These are phyloP conservation scores for Diaporthe longicolla DNA, from an alignment of 2,329 filamentous ascomycete species.

Conservation along the genomic window DNA sequence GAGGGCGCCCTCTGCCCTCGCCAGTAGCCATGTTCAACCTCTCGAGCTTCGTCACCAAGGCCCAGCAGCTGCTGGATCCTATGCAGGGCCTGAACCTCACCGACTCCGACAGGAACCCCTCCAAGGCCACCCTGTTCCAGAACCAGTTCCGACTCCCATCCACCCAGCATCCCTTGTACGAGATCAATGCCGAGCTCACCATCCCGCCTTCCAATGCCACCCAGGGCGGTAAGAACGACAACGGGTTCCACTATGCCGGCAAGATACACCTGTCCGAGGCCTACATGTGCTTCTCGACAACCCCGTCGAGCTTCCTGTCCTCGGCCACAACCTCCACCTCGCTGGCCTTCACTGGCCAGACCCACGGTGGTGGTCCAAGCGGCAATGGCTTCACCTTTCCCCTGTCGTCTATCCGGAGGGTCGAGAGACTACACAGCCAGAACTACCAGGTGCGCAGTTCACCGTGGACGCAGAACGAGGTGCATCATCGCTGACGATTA, in stretches of 20 bases:
- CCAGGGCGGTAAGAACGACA: conserved; percentile 78
- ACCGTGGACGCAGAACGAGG: not conserved
- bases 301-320: conserved; percentile 87
- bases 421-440: conserved; percentile 93
- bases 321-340: conserved; percentile 85
- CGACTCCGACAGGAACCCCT: conserved; percentile 83
- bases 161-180: conserved; percentile 92
- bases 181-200: conserved; percentile 96
- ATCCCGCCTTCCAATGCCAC: conserved; percentile 81
- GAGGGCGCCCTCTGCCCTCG: conserved; percentile 41
- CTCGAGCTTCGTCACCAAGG: conserved; percentile 91
- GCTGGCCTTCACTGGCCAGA: conserved; percentile 90
- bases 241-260: conserved; percentile 90
- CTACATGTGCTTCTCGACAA: conserved; percentile 97
- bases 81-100: conserved; percentile 81
- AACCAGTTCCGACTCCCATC: conserved; percentile 95
- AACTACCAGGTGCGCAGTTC: conserved; percentile 76
- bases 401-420: conserved; percentile 89
- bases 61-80: conserved; percentile 94
- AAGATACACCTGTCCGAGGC: conserved; percentile 94
- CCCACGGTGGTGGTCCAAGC: conserved; percentile 90
- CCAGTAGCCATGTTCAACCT: conserved; percentile 70
- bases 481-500: conserved; percentile 42
- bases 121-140: conserved; percentile 93
- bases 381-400: conserved; percentile 97